Evolutionary conservation across 331 rosid genomes (phyloP).

Genomic region (Acacia pycnantha): DNA sequence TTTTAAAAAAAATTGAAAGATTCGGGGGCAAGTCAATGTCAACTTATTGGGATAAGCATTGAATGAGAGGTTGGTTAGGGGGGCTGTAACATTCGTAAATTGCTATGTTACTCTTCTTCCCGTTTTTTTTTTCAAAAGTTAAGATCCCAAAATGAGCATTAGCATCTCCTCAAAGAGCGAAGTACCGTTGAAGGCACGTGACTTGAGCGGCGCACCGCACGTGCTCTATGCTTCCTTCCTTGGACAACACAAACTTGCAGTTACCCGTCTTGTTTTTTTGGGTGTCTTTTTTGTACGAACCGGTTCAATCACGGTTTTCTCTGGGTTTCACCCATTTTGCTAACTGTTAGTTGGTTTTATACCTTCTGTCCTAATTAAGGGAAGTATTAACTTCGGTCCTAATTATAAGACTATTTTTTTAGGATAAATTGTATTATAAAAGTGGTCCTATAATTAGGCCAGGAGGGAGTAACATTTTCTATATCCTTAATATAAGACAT

Average conservation of each 20-base stretch:
- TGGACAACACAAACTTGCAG: no score
- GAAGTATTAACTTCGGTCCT: no score
- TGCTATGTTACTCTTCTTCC: no score
- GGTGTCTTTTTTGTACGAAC: background rate
- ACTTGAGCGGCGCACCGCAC: slow-evolving; percentile 20
- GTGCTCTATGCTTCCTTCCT: background rate
- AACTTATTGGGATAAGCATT: slow-evolving; percentile 7
- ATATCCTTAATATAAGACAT: no score
- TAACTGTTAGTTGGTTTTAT: no score
- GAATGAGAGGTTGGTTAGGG: background rate
- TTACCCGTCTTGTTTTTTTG: no score
- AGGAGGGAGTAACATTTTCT: no score
- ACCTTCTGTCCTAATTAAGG: no score
- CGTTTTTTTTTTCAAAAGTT: background rate
- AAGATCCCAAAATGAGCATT: background rate
- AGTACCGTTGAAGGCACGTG: slow-evolving; percentile 35
- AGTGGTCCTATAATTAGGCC: no score
- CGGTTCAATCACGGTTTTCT: background rate
- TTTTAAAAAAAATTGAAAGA: background rate
- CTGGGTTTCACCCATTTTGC: background rate
- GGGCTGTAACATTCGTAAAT: background rate
- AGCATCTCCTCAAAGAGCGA: no score
- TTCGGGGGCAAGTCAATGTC: background rate
- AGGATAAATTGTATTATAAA: no score
- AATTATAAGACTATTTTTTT: no score